Evolutionary conservation across 352 stramenopile species (phyloP), one percentile per base, ranked within the genome.

Genomic region (Phytophthora pistaciae): DNA sequence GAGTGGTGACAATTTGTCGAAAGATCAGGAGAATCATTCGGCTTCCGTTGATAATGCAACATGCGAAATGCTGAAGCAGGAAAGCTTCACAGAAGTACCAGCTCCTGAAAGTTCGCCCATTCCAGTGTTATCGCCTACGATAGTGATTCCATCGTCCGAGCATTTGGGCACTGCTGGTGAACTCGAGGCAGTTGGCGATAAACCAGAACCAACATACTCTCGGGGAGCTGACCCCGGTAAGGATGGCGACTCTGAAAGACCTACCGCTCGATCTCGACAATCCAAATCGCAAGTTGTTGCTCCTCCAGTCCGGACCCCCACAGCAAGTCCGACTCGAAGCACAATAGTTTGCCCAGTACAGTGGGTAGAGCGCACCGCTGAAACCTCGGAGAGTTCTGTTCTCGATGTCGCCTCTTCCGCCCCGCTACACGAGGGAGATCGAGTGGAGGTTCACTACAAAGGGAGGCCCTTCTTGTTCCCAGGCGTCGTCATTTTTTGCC

Each of bases 291-390:
- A 27, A n/a, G 5, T 21, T n/a, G 10, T 31, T 18, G 16, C 3
- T 66, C n/a, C 20, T 8, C n/a, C n/a, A 20, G 46, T 9, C 3
- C 33, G 23, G 8, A 57, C 14, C 0, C 11, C 49, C 1, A 14
- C 36, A 52, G 25, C 44, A 13, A 61, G 14, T n/a, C 46, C 55
- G 5, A 59, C 11, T 52, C 49, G 56, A 42, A 8, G n/a, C 3
- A 66, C 69, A 18, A 65, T 78, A 14, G 14, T 55, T 3, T 75
- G 66, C 33, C 56, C 66, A 3, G 66, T 78, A 8, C 48, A 64
- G 44, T 78, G 71, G 71, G 54, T 59, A 44, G 58, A 62, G 18
- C 60, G 55, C 2, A 21, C 50, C 2, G 33, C 13, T 8, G 49
- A 64, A 3, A 38, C 25, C 9, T 16, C 8, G 18, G 46, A 59